Evolutionary conservation across 1,284 basidiomycete species (phyloP).

Genomic region (Sporisorium sorghi): DNA sequence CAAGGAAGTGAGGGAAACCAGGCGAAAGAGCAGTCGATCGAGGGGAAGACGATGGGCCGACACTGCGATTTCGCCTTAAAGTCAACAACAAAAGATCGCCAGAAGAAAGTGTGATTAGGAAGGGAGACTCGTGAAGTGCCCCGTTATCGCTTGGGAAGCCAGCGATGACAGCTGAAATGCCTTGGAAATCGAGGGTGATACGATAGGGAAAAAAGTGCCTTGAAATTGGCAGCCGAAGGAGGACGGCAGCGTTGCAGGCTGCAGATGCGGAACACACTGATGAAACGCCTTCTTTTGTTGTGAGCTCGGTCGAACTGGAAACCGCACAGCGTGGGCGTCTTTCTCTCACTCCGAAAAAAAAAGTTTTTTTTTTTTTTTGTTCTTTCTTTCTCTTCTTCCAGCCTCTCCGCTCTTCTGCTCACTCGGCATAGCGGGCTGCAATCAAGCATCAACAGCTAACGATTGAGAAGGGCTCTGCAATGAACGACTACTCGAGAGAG

Average conservation of each 20-base stretch:
- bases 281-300: neutral
- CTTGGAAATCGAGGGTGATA: conserved; percentile 20
- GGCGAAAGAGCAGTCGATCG: conserved; percentile 14
- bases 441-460: no score
- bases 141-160: neutral
- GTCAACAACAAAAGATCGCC: conserved; percentile 7
- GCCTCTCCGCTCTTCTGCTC: no score
- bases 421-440: no score
- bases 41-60: neutral
- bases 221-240: neutral
- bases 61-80: conserved; percentile 6
- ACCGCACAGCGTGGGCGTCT: neutral
- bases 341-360: neutral
- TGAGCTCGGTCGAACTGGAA: conserved; percentile 26
- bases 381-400: no score
- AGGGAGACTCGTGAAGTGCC: conserved; percentile 1
- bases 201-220: neutral
- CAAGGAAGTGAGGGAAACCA: neutral
- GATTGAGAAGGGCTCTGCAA: no score
- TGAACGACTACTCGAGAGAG: no score
- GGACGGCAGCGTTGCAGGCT: neutral
- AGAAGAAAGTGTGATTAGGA: no score
- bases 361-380: no score
- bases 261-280: neutral
- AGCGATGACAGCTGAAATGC: conserved; percentile 4